Evolutionary conservation across 2,329 filamentous ascomycete genomes (phyloP).

Genomic region (Tolypocladium amazonense): DNA sequence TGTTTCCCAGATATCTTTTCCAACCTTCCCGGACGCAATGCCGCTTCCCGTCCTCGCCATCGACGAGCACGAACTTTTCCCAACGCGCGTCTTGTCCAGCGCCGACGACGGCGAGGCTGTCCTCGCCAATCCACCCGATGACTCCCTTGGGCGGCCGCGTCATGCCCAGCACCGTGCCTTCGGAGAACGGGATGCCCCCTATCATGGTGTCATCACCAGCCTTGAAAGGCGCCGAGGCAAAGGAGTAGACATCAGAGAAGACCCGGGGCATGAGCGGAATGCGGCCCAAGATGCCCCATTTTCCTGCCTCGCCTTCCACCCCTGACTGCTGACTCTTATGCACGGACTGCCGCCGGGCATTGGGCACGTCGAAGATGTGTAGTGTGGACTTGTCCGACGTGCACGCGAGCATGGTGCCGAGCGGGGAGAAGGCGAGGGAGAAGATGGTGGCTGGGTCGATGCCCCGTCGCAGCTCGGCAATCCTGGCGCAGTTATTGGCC

Average conservation of each 20-base stretch:
- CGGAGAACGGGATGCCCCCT: slow-evolving; percentile 31
- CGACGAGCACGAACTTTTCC: slow-evolving; percentile 74
- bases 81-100: slow-evolving; percentile 72
- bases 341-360: slow-evolving; percentile 30
- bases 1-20: slow-evolving; percentile 60
- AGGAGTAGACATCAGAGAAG: slow-evolving; percentile 85
- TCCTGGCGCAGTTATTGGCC: slow-evolving; percentile 66
- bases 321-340: slow-evolving; percentile 19
- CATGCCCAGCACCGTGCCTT: slow-evolving; percentile 36
- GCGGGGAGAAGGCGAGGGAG: slow-evolving; percentile 78
- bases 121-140: slow-evolving; percentile 73
- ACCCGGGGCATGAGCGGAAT: slow-evolving; percentile 76
- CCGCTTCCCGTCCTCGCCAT: slow-evolving; percentile 56
- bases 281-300: slow-evolving; percentile 78
- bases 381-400: slow-evolving; percentile 96
- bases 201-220: slow-evolving; percentile 61
- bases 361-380: slow-evolving; percentile 82
- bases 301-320: slow-evolving; percentile 45
- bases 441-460: slow-evolving; percentile 83
- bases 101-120: slow-evolving; percentile 64
- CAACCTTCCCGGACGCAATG: slow-evolving; percentile 64
- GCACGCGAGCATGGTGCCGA: slow-evolving; percentile 69
- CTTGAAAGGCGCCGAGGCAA: slow-evolving; percentile 70
- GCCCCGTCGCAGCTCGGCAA: slow-evolving; percentile 79
- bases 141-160: slow-evolving; percentile 65